Evolutionary conservation across 2,329 filamentous ascomycete species (phyloP).

Genomic region (Fusarium pseudograminearum): DNA sequence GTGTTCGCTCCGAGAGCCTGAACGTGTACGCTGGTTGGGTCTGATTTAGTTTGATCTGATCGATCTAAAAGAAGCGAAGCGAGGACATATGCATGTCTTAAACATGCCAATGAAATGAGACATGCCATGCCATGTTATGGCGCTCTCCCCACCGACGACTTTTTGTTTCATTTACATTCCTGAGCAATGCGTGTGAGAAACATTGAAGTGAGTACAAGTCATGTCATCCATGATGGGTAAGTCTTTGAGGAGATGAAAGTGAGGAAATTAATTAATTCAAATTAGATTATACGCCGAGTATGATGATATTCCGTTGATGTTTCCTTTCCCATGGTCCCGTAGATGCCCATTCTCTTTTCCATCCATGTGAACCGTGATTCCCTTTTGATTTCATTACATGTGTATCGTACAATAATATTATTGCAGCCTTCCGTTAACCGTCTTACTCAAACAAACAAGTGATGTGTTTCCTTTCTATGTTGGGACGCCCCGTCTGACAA

Average conservation of each 20-base stretch:
- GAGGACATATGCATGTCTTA: slow-evolving; percentile 33
- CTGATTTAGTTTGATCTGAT: slow-evolving; percentile 41
- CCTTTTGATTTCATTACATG: slow-evolving; percentile 3
- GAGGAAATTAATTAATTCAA: slow-evolving; percentile 16
- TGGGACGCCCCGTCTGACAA: slow-evolving; percentile 24
- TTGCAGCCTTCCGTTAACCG: slow-evolving; percentile 14
- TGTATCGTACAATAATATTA: slow-evolving; percentile 29
- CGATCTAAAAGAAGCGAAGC: slow-evolving; percentile 6
- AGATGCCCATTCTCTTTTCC: slow-evolving; percentile 22
- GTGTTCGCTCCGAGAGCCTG: slow-evolving; percentile 63
- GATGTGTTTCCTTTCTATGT: slow-evolving; percentile 18
- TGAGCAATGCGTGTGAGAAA: neutral
- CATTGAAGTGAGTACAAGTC: neutral
- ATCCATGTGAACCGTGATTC: slow-evolving; percentile 15
- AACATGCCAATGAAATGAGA: slow-evolving; percentile 28
- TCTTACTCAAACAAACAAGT: slow-evolving; percentile 2
- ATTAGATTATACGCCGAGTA: slow-evolving; percentile 39
- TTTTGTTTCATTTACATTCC: slow-evolving; percentile 36
- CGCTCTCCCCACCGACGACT: slow-evolving; percentile 16
- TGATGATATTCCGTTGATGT: slow-evolving; percentile 24
- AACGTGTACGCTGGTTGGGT: slow-evolving; percentile 61
- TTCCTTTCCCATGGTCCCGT: slow-evolving; percentile 25
- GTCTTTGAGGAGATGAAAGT: neutral
- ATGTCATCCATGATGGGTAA: neutral
- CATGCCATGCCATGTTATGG: slow-evolving; percentile 1